Base-by-base conservation (phyloP, 2,329 filamentous ascomycete species). In the Fusarium verticillioides region DNA sequence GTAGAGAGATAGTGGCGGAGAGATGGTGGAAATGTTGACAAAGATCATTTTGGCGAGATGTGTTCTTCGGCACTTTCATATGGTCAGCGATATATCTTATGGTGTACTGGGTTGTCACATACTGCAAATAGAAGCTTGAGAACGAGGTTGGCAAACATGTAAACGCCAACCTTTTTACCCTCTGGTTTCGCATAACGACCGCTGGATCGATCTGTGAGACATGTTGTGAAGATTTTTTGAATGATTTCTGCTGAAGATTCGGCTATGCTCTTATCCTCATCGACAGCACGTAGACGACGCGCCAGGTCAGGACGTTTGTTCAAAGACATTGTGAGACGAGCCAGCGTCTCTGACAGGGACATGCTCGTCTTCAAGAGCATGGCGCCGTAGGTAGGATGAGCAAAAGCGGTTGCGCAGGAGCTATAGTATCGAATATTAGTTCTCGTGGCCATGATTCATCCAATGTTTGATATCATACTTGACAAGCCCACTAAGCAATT, bases 81-180 rank as follows among this genome's bases (percentile, higher is more conserved):
- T 19, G 23, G 43, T 77, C 49, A 73, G 47, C 15, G 32, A n/a
- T n/a, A 16, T 28, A 13, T 30, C 42, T 26, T 16, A 13, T n/a
- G 37, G 12, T 1, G 15, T 12, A 7, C 32, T 23, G 16, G 28
- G 16, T 46, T 10, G 16, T 62, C 37, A 23, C 86, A 50, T 85
- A 93, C 92, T 75, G 94, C 93, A 79, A 97, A 97, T 12, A 98
- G 87, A 7, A 98, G 89, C 81, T 95, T 96, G 54, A 98, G 84
- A 42, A 95, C 96, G 30, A 97, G 88, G 79, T 98, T 98, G 67
- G 95, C 95, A 83, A 97, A 95, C 66, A 94, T 91, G 83, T 98
- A 98, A 70, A 98, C 95, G 47, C 94, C 95, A 16, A 92, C 84
- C 79, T 96, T 94, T 80, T 95, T 97, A 61, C 95, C 94, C 77